Evolutionary conservation across 2,329 filamentous ascomycete species (phyloP), one percentile per base, ranked within the genome.

Genomic region (Coleophoma eucalyptorum): DNA sequence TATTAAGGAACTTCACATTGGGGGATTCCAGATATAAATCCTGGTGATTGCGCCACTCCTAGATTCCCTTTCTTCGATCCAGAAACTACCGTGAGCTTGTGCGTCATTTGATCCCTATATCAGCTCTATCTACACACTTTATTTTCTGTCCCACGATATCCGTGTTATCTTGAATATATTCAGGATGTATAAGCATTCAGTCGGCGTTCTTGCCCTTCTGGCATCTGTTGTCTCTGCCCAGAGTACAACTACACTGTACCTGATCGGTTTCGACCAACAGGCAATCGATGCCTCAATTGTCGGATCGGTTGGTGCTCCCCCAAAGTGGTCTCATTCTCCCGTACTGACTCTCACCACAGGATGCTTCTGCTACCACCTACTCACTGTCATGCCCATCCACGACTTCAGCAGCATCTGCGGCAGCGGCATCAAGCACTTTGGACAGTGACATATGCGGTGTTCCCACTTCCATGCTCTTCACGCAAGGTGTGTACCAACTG

Each of bases 401-500:
- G 26, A 26, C 26, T 26, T 26, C 26, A 8, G 26, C 26, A 6
- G 3, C 26, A 26, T n/a, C n/a, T n/a, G 26, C 4, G 4, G 3
- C 26, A 26, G 26, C 26, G 26, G 26, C 26, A 26, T 26, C 26
- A 8, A 26, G 26, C 8, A 43, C 34, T 6, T n/a, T 38, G 5
- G 48, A 51, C 6, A 12, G 10, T 18, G 15, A 15, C 19, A 49
- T 51, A 3, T 62, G 61, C 21, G 53, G 41, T 31, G 1, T 62
- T 32, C 60, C 61, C 3, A 7, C 52, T 4, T 50, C 46, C 18
- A 60, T 64, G 21, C 53, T 49, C 3, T 55, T 59, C 34, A 62
- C 60, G 1, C 55, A 62, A 52, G 59, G 59, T 26, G 6, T 26
- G 26, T 26, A 3, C 4, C 26, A 26, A 26, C 10, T 26, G n/a